These are phyloP conservation scores for Articulospora tetracladia DNA, from an alignment of 495 filamentous ascomycete genomes.

Conservation along the genomic window DNA sequence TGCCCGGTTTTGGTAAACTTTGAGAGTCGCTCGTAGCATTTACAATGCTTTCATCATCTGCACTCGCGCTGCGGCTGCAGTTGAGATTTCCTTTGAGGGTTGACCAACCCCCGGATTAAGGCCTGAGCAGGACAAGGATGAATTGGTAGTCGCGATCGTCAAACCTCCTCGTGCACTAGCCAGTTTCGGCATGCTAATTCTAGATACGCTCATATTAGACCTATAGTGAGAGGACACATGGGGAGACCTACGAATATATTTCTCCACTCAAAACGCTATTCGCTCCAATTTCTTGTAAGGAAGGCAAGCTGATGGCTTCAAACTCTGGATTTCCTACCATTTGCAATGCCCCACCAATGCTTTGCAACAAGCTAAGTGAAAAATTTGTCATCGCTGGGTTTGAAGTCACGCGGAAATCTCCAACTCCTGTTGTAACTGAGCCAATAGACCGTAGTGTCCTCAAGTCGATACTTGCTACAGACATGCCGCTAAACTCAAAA, in stretches of 20 bases:
- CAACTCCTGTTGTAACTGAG: not conserved
- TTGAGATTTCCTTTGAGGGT: not conserved
- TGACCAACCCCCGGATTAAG: not conserved
- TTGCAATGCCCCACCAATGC: slow-evolving; percentile 30
- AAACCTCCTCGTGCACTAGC: not conserved
- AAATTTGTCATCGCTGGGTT: slow-evolving; percentile 71
- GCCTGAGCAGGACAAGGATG: not conserved
- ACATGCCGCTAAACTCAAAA: slow-evolving; percentile 78
- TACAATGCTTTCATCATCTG: not conserved
- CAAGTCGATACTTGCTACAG: slow-evolving; percentile 54
- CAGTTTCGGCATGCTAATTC: not conserved
- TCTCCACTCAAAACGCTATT: not conserved
- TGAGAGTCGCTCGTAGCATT: not conserved
- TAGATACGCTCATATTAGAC: not conserved
- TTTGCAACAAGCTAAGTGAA: slow-evolving; percentile 59
- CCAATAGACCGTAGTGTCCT: not conserved
- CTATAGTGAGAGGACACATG: not conserved
- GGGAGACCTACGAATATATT: not conserved
- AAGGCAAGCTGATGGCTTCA: slow-evolving; percentile 69
- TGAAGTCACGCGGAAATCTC: not conserved
- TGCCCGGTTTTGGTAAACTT: not conserved
- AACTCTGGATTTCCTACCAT: slow-evolving; percentile 76
- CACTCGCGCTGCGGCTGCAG: not conserved
- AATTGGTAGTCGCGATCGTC: not conserved
- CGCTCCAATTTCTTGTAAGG: slow-evolving; percentile 59